Evolutionary conservation across 2,329 filamentous ascomycete species (phyloP).

Genomic region (Fusarium begoniae): DNA sequence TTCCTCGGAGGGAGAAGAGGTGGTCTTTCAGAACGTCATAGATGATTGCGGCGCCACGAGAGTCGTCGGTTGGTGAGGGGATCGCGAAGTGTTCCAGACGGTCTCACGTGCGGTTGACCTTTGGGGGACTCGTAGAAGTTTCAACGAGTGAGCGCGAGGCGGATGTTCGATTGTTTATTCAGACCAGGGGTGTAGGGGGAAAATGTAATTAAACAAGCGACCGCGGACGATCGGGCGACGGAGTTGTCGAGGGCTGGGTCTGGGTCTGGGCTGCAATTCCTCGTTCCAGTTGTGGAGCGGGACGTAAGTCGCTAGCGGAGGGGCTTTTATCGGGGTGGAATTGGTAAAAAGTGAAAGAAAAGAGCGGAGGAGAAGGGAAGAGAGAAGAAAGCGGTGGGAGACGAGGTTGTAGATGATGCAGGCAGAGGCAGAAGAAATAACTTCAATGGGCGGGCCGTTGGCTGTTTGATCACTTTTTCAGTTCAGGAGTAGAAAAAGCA

Average conservation of each 20-base stretch:
- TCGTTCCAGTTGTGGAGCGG: constrained; percentile 39
- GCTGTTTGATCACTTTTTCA: constrained; percentile 26
- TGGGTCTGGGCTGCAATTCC: constrained; percentile 7
- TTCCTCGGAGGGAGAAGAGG: constrained; percentile 33
- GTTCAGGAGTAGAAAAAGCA: constrained; percentile 28
- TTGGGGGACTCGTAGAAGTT: constrained; percentile 10
- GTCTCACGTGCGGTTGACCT: constrained; percentile 36
- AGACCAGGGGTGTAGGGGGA: constrained; percentile 40
- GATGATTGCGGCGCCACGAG: constrained; percentile 20
- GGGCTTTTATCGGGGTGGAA: constrained; percentile 22
- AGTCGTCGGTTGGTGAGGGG: constrained; percentile 29
- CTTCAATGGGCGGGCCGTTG: constrained; percentile 8
- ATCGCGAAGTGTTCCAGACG: constrained; percentile 33
- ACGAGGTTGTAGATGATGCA: background rate
- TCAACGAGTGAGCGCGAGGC: constrained; percentile 27
- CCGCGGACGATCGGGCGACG: constrained; percentile 29
- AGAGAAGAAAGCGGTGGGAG: constrained; percentile 7
- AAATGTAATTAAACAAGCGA: constrained; percentile 44
- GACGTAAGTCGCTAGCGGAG: constrained; percentile 24
- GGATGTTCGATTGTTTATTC: constrained; percentile 37
- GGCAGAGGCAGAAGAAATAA: constrained; percentile 11
- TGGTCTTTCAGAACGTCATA: constrained; percentile 40
- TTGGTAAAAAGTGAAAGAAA: constrained; percentile 12
- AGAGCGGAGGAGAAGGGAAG: constrained; percentile 11
- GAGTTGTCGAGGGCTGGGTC: constrained; percentile 26